These are phyloP conservation scores for Candida berthetii DNA, from an alignment of 805 yeast species.

Conservation along the genomic window DNA sequence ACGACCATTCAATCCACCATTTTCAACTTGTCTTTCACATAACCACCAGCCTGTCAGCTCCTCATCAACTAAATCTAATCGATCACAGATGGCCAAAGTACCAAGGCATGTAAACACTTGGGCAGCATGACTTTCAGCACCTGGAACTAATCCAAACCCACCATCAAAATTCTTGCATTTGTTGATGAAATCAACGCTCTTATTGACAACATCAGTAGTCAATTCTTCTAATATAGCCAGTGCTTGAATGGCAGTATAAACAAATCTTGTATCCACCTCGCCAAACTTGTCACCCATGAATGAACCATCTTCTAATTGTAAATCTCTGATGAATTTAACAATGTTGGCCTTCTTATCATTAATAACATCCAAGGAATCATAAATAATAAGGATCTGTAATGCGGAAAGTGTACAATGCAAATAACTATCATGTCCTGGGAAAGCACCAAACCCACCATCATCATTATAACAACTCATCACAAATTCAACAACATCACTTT, in stretches of 20 bases:
- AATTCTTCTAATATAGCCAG: conserved; percentile 64
- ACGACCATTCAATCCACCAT: conserved; percentile 94
- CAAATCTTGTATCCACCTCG: conserved; percentile 89
- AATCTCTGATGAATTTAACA: conserved; percentile 28
- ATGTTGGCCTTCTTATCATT: conserved; percentile 23
- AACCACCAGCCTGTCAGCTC: conserved; percentile 76
- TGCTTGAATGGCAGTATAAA: conserved; percentile 73
- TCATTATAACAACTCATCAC: conserved; percentile 60
- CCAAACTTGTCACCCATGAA: conserved; percentile 90
- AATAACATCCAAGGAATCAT: conserved; percentile 47
- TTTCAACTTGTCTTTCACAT: conserved; percentile 76
- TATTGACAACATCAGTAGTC: conserved; percentile 45
- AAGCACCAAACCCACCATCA: conserved; percentile 84
- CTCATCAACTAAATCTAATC: conserved; percentile 39
- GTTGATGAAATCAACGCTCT: conserved; percentile 60
- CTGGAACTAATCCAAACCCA: conserved; percentile 90
- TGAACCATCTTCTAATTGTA: conserved; percentile 51
- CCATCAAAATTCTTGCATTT: conserved; percentile 90
- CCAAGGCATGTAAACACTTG: conserved; percentile 86
- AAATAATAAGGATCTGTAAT: conserved; percentile 68
- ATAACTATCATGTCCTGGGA: conserved; percentile 87
- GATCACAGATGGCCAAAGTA: conserved; percentile 61
- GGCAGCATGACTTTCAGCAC: conserved; percentile 94
- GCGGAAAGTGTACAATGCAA: conserved; percentile 81
- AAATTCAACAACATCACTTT: conserved; percentile 58